phyloP scores from a whole-genome alignment of 192 early-diverging fungal species.

The Dimargaris xerosporica region DNA sequence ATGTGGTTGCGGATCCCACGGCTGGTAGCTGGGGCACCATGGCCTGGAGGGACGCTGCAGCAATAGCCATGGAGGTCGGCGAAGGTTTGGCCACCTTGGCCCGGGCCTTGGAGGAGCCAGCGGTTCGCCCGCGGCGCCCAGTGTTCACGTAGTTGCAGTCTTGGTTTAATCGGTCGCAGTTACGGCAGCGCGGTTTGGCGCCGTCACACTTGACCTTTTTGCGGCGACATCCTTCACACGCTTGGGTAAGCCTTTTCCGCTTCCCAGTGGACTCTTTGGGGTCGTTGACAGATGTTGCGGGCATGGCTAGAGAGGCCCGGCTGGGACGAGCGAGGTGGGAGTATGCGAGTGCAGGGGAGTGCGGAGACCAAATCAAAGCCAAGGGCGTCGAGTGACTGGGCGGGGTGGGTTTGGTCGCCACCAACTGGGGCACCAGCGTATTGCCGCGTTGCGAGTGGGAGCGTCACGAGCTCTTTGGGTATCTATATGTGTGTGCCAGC shows the following conservation, averaged over 20 bases:
- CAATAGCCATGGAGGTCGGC: too few relatives aligned
- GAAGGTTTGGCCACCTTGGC: too few relatives aligned
- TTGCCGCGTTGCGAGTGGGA: background rate
- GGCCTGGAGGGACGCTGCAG: too few relatives aligned
- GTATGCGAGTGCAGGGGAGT: background rate
- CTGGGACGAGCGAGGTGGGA: background rate
- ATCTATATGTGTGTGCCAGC: too few relatives aligned
- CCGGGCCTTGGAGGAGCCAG: background rate
- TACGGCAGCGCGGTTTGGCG: constrained; percentile 26
- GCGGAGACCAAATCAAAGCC: too few relatives aligned
- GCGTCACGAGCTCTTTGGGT: background rate
- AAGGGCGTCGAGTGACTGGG: too few relatives aligned
- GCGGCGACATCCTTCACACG: constrained; percentile 26
- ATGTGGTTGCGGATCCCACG: too few relatives aligned
- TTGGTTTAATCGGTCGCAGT: constrained; percentile 27
- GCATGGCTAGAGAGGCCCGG: background rate
- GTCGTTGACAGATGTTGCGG: background rate
- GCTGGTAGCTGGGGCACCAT: too few relatives aligned
- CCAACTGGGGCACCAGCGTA: background rate
- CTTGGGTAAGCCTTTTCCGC: constrained; percentile 12
- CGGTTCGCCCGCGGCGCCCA: constrained; percentile 1
- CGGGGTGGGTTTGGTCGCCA: too few relatives aligned
- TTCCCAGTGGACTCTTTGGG: background rate
- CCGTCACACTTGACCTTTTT: constrained; percentile 33
- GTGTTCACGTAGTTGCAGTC: constrained; percentile 17